Conservation (phyloP, 2,329 filamentous ascomycete species). For the Aotearoamyces nothofagi region DNA sequence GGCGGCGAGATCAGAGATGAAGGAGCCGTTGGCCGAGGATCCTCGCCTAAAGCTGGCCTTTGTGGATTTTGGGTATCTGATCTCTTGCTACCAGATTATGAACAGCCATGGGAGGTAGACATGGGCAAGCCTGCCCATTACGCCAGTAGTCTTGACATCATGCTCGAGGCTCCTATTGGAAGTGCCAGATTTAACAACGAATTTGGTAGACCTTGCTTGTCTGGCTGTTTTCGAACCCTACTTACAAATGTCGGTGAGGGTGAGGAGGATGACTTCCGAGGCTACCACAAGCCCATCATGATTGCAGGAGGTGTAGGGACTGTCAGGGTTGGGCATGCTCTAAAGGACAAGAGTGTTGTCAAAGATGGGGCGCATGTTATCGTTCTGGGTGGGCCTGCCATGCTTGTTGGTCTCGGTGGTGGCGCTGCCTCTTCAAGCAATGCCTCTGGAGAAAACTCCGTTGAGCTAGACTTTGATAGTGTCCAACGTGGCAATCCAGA, state of each 20-base stretch:
- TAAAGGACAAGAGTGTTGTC: slow-evolving; percentile 70
- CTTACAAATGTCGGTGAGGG: slow-evolving; percentile 45
- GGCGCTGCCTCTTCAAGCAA: slow-evolving; percentile 91
- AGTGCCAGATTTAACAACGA: slow-evolving; percentile 96
- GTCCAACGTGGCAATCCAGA: slow-evolving; percentile 96
- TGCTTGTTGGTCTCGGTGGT: slow-evolving; percentile 93
- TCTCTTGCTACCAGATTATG: slow-evolving; percentile 70
- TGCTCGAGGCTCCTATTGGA: slow-evolving; percentile 92
- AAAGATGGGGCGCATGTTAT: slow-evolving; percentile 80
- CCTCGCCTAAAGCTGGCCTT: slow-evolving; percentile 82
- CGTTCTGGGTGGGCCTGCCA: slow-evolving; percentile 87
- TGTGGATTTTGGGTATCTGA: slow-evolving; percentile 93
- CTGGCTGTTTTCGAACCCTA: slow-evolving; percentile 84
- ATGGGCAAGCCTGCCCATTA: slow-evolving; percentile 84
- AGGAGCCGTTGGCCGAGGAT: slow-evolving; percentile 84
- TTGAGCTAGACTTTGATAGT: slow-evolving; percentile 90
- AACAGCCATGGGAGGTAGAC: slow-evolving; percentile 80
- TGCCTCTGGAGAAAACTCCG: slow-evolving; percentile 73
- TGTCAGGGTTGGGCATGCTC: slow-evolving; percentile 76
- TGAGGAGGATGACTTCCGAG: slow-evolving; percentile 52
- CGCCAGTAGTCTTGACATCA: slow-evolving; percentile 88
- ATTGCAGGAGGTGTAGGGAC: slow-evolving; percentile 92
- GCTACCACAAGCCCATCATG: slow-evolving; percentile 98
- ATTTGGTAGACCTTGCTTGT: slow-evolving; percentile 79
- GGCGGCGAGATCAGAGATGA: slow-evolving; percentile 95